Percentiles rank a stretch among this genome's conserved stretches.
Conservation (phyloP, 2,329 filamentous ascomycete genomes). For the Colletotrichum spinosum region DNA sequence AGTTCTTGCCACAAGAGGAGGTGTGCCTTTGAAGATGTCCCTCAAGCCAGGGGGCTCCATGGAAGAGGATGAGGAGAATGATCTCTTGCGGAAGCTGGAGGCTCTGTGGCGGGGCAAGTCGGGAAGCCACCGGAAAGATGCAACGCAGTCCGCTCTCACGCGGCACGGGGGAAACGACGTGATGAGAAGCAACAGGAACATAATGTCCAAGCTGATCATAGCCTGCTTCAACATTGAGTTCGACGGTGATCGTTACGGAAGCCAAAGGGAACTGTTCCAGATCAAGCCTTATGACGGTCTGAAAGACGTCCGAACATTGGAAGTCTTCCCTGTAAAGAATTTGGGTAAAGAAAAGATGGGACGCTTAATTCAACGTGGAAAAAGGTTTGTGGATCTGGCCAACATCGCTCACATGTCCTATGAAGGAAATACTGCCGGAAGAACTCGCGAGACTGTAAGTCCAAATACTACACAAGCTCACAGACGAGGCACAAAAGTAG, state of each 20-base stretch:
- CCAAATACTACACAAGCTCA: not conserved
- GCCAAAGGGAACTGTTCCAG: conserved; percentile 39
- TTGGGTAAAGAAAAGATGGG: not conserved
- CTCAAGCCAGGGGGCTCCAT: conserved; percentile 2
- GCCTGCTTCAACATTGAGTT: conserved; percentile 43
- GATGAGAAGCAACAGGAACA: conserved; percentile 6
- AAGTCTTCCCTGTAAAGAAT: conserved; percentile 10
- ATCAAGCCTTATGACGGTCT: conserved; percentile 44
- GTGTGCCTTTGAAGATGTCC: conserved; percentile 20
- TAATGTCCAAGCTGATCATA: conserved; percentile 31
- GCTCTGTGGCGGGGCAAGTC: not conserved
- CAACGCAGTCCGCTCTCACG: not conserved
- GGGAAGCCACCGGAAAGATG: not conserved
- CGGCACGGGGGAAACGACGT: not conserved
- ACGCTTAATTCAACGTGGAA: conserved; percentile 21
- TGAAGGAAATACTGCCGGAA: conserved; percentile 42
- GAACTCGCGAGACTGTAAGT: conserved; percentile 40
- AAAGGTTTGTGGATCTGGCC: conserved; percentile 40
- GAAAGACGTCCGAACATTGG: conserved; percentile 40
- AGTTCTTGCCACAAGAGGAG: conserved; percentile 35
- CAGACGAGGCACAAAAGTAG: not conserved
- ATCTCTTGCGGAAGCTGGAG: not conserved
- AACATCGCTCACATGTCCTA: conserved; percentile 44
- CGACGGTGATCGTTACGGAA: conserved; percentile 40
- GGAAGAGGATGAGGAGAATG: not conserved